Conservation (phyloP, 1,284 basidiomycete species). For the Cystobasidiaceae sp. region DNA sequence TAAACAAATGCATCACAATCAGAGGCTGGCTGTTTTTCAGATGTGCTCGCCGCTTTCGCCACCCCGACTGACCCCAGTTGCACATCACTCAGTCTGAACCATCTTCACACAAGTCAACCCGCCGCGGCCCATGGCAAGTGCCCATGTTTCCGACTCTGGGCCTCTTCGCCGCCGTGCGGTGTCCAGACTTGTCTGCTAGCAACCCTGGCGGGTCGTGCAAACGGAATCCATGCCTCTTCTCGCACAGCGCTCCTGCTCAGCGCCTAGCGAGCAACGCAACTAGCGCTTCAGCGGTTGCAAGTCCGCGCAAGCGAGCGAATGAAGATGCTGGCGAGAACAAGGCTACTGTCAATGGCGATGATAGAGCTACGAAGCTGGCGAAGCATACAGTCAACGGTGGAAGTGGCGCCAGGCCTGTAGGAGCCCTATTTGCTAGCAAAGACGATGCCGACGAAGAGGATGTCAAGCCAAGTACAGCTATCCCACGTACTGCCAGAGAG, state of each 20-base stretch:
- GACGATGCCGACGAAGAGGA: neutral
- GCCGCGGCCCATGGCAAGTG: neutral
- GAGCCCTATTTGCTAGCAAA: neutral
- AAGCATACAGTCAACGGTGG: neutral
- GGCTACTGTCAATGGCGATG: neutral
- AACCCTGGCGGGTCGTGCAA: slow-evolving; percentile 23
- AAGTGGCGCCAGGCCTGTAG: no score
- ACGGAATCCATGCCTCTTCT: slow-evolving; percentile 30
- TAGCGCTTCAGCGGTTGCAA: neutral
- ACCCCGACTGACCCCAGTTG: no score
- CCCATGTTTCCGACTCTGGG: slow-evolving; percentile 23
- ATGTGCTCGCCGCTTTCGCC: no score
- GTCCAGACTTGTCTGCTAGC: slow-evolving; percentile 26
- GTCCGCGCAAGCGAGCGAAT: neutral
- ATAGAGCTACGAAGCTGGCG: neutral
- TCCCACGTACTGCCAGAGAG: neutral
- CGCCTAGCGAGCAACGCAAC: slow-evolving; percentile 1
- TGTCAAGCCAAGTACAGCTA: neutral
- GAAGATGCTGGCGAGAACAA: neutral
- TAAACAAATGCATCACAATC: no score
- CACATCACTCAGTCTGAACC: no score
- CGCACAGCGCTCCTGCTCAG: slow-evolving; percentile 15
- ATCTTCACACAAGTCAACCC: no score
- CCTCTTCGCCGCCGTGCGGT: slow-evolving; percentile 26
- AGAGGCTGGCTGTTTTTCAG: no score